Conservation (phyloP, 257 asterid genomes). For the Solanum infundibuliforme region DNA sequence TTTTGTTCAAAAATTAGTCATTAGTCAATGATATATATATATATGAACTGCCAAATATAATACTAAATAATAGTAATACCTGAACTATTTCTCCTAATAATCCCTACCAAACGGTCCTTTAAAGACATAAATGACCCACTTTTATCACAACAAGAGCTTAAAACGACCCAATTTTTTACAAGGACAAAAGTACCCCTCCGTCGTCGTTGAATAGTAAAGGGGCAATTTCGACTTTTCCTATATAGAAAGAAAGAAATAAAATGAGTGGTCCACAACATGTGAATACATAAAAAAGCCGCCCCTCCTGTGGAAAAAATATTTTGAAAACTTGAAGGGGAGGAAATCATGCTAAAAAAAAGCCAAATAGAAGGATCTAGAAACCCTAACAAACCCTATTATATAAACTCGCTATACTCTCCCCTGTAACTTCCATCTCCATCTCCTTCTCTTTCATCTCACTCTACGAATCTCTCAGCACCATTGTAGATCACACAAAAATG, state of each 20-base stretch:
- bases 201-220: not conserved
- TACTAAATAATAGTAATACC: too few species aligned
- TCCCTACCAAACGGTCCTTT: too few species aligned
- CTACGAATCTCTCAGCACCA: not conserved
- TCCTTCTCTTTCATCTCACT: not conserved
- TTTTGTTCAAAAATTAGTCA: too few species aligned
- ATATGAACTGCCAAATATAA: too few species aligned
- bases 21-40: too few species aligned
- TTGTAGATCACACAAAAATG: slow-evolving; percentile 2
- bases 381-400: slow-evolving; percentile 16
- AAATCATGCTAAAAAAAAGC: not conserved
- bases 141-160: not conserved
- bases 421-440: not conserved
- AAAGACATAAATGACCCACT: too few species aligned
- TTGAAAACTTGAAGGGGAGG: not conserved
- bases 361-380: slow-evolving; percentile 33
- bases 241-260: not conserved
- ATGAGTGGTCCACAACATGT: not conserved
- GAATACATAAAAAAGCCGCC: not conserved
- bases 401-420: not conserved
- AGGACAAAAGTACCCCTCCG: not conserved
- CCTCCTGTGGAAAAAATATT: not conserved
- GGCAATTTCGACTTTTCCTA: not conserved
- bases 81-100: too few species aligned
- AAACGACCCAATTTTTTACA: not conserved